phyloP scores from a whole-genome alignment of 176 grass and related monocot genomes.

The Triticum urartu region DNA sequence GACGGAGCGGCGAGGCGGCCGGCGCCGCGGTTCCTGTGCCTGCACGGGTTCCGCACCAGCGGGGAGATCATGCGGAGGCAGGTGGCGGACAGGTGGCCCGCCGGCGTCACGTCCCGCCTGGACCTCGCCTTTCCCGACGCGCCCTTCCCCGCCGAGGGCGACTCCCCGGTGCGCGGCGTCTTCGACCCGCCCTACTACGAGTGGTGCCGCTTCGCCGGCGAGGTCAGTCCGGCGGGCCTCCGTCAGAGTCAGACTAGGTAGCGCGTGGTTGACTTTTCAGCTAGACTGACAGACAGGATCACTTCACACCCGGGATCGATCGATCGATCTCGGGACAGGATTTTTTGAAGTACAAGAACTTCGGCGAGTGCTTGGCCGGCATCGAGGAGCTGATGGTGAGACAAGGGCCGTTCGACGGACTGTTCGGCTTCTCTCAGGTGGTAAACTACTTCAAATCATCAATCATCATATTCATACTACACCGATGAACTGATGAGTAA shows the following conservation, averaged over 20 bases:
- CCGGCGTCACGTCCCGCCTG: slow-evolving; percentile 61
- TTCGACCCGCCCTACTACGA: slow-evolving; percentile 82
- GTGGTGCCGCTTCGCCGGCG: slow-evolving; percentile 65
- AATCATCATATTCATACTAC: background rate
- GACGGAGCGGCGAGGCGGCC: background rate
- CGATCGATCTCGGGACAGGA: slow-evolving; percentile 15
- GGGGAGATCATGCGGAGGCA: slow-evolving; percentile 82
- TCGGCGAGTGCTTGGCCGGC: slow-evolving; percentile 53
- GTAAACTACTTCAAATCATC: background rate
- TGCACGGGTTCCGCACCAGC: slow-evolving; percentile 93
- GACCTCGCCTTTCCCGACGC: slow-evolving; percentile 88
- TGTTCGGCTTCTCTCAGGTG: slow-evolving; percentile 89
- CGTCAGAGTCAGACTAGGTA: background rate
- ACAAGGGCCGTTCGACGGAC: slow-evolving; percentile 71
- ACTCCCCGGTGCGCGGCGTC: slow-evolving; percentile 59
- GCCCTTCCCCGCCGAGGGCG: slow-evolving; percentile 65
- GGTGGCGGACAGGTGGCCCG: slow-evolving; percentile 72
- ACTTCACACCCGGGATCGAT: background rate
- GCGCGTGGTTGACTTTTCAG: background rate
- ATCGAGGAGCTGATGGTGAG: slow-evolving; percentile 85
- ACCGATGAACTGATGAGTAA: background rate
- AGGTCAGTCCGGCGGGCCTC: slow-evolving; percentile 32
- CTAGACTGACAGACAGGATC: background rate
- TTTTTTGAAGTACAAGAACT: slow-evolving; percentile 56
- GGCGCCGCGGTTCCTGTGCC: slow-evolving; percentile 71